phyloP scores from a whole-genome alignment of 306 rosid species.

The Mimosa bimucronata region DNA sequence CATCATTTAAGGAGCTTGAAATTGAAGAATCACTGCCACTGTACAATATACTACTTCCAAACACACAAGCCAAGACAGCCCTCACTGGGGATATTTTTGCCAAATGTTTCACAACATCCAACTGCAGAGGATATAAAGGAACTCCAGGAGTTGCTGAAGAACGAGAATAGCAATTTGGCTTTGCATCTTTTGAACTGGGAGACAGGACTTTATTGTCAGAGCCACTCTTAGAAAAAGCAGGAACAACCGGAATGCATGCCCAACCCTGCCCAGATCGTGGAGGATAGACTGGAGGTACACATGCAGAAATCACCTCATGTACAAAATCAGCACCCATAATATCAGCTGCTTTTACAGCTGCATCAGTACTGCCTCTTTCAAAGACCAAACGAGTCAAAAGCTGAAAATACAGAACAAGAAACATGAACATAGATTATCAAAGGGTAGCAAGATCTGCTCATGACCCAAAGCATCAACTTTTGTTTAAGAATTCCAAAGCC shows the following conservation, averaged over 20 bases:
- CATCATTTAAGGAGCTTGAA: conserved; percentile 82
- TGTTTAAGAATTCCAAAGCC: conserved; percentile 11
- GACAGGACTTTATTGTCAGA: conserved; percentile 82
- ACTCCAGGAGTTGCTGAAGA: conserved; percentile 79
- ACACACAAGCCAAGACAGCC: conserved; percentile 93
- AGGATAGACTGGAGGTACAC: conserved; percentile 96
- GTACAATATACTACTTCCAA: conserved; percentile 90
- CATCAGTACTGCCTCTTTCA: conserved; percentile 97
- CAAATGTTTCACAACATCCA: conserved; percentile 93
- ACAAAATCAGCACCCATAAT: conserved; percentile 97
- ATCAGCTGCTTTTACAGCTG: conserved; percentile 93
- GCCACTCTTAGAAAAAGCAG: conserved; percentile 69
- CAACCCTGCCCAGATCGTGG: conserved; percentile 96
- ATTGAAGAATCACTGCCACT: conserved; percentile 74
- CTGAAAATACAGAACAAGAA: conserved; percentile 49
- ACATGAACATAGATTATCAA: conserved; percentile 16
- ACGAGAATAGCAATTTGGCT: conserved; percentile 73
- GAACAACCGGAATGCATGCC: conserved; percentile 94
- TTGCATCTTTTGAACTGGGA: conserved; percentile 82
- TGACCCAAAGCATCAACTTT: conserved; percentile 26
- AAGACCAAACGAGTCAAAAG: conserved; percentile 93
- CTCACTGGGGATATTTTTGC: conserved; percentile 96
- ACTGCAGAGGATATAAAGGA: conserved; percentile 84
- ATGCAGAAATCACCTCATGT: conserved; percentile 93
- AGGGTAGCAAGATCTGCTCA: conserved; percentile 26